Percentiles rank a stretch among this genome's conserved stretches.
Conservation (phyloP, 768 basidiomycete genomes). For the Naganishia kalamii region DNA sequence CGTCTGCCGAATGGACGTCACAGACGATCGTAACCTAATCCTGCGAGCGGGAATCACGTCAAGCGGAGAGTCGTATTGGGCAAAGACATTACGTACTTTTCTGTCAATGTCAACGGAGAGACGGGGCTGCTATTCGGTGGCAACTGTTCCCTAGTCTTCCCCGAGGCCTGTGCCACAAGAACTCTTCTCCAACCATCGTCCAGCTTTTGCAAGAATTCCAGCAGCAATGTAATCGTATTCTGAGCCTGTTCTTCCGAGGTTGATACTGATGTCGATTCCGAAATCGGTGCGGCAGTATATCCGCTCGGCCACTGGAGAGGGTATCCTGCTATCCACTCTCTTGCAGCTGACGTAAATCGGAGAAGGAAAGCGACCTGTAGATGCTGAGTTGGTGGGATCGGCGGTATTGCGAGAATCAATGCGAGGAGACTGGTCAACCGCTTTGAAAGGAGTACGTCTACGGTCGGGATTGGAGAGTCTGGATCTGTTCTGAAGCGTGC, state of each 20-base stretch:
- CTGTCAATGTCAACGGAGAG: neutral
- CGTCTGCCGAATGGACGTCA: neutral
- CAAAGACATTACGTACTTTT: neutral
- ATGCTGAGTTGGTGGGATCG: neutral
- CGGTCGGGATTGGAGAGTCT: neutral
- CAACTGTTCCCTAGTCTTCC: no score
- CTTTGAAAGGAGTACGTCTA: neutral
- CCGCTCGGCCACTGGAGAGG: neutral
- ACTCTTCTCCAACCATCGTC: neutral
- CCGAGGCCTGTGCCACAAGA: neutral
- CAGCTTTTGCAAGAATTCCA: neutral
- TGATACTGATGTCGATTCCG: neutral
- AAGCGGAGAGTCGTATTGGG: neutral
- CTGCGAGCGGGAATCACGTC: neutral
- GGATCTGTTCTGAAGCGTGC: conserved; percentile 1
- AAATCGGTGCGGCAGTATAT: neutral
- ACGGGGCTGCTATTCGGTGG: neutral
- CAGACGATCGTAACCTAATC: neutral
- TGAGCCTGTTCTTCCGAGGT: neutral
- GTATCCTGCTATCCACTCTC: conserved; percentile 11
- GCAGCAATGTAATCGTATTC: neutral
- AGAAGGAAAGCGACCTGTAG: neutral
- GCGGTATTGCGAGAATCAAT: neutral
- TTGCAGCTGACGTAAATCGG: neutral
- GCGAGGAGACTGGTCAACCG: neutral